Conservation (phyloP, 805 yeast genomes). For the Teunomyces aglyptinius region DNA sequence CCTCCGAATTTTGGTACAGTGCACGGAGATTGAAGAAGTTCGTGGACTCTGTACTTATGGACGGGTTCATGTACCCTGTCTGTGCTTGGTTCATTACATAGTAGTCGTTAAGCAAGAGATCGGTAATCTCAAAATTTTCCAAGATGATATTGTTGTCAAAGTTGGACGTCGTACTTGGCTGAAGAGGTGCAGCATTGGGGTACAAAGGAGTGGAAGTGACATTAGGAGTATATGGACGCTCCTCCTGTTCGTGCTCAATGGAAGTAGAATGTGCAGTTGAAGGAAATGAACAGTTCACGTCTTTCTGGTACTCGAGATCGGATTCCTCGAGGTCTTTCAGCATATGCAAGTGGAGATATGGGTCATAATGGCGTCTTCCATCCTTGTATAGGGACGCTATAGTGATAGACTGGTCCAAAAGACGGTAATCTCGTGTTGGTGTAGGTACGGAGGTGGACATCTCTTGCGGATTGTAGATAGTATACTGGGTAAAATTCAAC, state of each 20-base stretch:
- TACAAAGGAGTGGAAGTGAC: not conserved
- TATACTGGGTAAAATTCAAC: constrained; percentile 44
- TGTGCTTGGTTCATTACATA: constrained; percentile 7
- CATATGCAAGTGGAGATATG: constrained; percentile 31
- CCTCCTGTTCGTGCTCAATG: not conserved
- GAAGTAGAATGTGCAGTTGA: constrained; percentile 5
- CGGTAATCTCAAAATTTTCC: constrained; percentile 27
- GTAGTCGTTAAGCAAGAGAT: constrained; percentile 21
- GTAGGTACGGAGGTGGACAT: not conserved
- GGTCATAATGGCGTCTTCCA: constrained; percentile 30
- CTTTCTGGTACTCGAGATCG: constrained; percentile 27
- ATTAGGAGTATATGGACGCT: not conserved
- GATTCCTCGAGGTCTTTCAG: constrained; percentile 32
- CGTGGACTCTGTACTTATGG: constrained; percentile 2
- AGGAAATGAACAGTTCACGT: constrained; percentile 14
- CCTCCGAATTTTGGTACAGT: not conserved
- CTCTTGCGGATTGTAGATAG: constrained; percentile 23
- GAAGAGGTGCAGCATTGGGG: not conserved
- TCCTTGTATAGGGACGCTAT: constrained; percentile 38
- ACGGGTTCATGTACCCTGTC: not conserved
- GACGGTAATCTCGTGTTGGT: constrained; percentile 11
- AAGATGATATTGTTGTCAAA: constrained; percentile 13
- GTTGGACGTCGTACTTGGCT: not conserved
- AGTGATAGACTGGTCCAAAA: constrained; percentile 45
- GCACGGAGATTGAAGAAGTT: not conserved